A percentile compares a stretch with the other conserved stretches of the same genome.
Evolutionary conservation across 2,329 filamentous ascomycete species (phyloP).

Genomic region (Phialocephala sp.): DNA sequence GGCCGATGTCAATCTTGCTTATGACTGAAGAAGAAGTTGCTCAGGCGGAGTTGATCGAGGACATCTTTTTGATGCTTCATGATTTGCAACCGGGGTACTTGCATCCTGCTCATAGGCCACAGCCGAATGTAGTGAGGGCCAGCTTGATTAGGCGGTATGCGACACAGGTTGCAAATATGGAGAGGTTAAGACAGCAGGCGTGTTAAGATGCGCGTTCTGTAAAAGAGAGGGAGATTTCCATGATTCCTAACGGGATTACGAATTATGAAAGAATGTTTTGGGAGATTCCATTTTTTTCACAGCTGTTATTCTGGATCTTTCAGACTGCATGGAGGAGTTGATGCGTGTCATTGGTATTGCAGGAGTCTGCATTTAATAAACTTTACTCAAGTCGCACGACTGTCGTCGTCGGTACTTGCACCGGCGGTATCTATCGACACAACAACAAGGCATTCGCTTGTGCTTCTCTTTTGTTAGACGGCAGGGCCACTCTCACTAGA

Average conservation of each 20-base stretch:
- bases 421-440: background rate
- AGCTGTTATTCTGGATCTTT: background rate
- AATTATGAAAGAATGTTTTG: background rate
- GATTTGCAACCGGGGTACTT: constrained; percentile 15
- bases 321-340: background rate
- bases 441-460: background rate
- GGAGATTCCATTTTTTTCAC: background rate
- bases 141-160: constrained; percentile 1
- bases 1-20: background rate
- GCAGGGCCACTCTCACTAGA: background rate
- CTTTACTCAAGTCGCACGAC: background rate
- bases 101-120: constrained; percentile 2
- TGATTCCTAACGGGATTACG: background rate
- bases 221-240: background rate
- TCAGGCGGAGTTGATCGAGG: constrained; percentile 18
- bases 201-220: background rate
- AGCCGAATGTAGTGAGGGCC: background rate
- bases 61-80: constrained; percentile 19
- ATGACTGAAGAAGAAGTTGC: constrained; percentile 17
- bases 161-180: background rate
- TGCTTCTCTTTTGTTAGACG: constrained; percentile 1
- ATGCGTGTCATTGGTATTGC: background rate
- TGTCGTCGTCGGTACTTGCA: too few relatives aligned
- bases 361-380: background rate
- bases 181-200: background rate